Base-by-base conservation (phyloP, 306 rosid genomes). In the Cicer chorassanicum region DNA sequence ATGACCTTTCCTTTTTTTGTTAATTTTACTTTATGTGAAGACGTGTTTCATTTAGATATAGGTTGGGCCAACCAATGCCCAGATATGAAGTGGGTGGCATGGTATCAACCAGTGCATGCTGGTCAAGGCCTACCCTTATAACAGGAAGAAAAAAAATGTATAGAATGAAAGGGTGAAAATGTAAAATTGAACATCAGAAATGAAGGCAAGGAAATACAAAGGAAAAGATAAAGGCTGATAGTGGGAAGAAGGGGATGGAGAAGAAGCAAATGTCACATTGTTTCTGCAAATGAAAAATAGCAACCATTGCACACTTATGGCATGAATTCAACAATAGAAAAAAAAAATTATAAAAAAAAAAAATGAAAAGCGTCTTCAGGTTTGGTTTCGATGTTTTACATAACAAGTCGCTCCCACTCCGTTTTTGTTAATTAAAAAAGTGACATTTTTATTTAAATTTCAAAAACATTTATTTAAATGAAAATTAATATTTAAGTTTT, bases 381-480 rank as follows among this genome's bases (percentile, higher is more conserved):
- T 67, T 38, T 49, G 46, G 64, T 62, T 73, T n/a, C 12, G 7
- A 21, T 46, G 24, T 48, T 74, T 24, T 45, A 66, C 40, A 36
- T 24, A 75, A 59, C 50, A 7, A 66, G 57, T 4, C 5, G 19
- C 13, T 9, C 15, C 13, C 41, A n/a, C 14, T 45, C 53, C n/a
- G 8, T 13, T 39, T 49, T 68, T 8, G 39, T 16, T 36, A 9
- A 50, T 57, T 41, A 49, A 50, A 60, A 67, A 13, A 45, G 44
- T 39, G 65, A 10, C 8, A 29, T 42, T 41, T 55, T 64, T 64
- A 51, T 15, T 79, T 8, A 49, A 42, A 29, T 29, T 41, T 56
- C 42, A 29, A 15, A 13, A 7, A 82, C 84, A 80, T 83, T 69
- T 5, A 53, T 43, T 43, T 12, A 46, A 9, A 45, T 67, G 18